Evolutionary conservation across 768 basidiomycete genomes (phyloP).

Genomic region (Pisolithus orientalis): DNA sequence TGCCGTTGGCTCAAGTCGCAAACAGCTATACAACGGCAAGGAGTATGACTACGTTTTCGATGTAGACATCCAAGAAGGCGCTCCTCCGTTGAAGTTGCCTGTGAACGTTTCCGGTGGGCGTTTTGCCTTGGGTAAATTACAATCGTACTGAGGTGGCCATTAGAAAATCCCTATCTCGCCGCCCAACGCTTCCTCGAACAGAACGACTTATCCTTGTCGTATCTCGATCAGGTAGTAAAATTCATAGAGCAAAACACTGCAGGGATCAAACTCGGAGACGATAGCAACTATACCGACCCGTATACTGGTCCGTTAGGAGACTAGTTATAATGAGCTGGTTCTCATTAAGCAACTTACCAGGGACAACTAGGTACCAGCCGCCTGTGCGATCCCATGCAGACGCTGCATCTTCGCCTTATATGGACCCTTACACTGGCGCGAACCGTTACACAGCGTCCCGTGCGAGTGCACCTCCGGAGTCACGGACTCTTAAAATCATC

Average conservation of each 20-base stretch:
- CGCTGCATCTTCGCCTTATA: conserved; percentile 33
- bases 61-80: conserved; percentile 91
- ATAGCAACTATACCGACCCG: conserved; percentile 73
- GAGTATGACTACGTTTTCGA: conserved; percentile 99
- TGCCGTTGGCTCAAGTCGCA: conserved; percentile 84
- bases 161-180: conserved; percentile 87
- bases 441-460: conserved; percentile 47
- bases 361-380: conserved; percentile 60
- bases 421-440: conserved; percentile 71
- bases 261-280: conserved; percentile 63
- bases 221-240: conserved; percentile 83
- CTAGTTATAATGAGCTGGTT: neutral
- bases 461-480: conserved; percentile 23
- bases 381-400: conserved; percentile 27
- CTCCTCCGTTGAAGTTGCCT: conserved; percentile 88
- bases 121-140: neutral
- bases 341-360: conserved; percentile 23
- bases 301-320: conserved; percentile 61
- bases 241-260: conserved; percentile 92
- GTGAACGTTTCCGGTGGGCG: conserved; percentile 79
- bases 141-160: neutral
- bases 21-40: conserved; percentile 86
- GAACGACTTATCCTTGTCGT: conserved; percentile 77
- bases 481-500: conserved; percentile 34
- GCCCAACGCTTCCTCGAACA: conserved; percentile 82